Conservation (phyloP, 2,329 filamentous ascomycete species). For the Penicillium sumatraense region DNA sequence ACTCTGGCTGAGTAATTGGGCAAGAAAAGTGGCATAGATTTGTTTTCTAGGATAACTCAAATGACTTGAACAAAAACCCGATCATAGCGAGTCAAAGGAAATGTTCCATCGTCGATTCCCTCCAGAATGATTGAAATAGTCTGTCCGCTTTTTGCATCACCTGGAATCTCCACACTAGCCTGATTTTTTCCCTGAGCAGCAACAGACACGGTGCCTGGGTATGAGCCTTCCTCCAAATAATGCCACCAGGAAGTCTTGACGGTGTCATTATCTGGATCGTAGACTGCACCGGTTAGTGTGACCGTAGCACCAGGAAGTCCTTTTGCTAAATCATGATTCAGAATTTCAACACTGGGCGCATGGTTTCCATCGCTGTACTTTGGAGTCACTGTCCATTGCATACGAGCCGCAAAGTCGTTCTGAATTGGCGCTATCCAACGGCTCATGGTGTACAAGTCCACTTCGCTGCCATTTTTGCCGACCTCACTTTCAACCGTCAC, state of each 20-base stretch:
- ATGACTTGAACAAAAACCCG: constrained; percentile 12
- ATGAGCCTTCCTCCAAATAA: constrained; percentile 16
- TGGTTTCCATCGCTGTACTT: constrained; percentile 14
- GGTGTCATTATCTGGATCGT: constrained; percentile 14
- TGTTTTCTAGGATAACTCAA: background rate
- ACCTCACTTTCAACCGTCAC: constrained; percentile 7
- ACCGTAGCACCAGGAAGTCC: constrained; percentile 5
- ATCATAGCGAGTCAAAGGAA: constrained; percentile 15
- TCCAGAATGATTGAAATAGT: constrained; percentile 17
- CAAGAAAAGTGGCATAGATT: background rate
- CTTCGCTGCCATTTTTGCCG: constrained; percentile 4
- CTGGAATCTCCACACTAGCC: constrained; percentile 6
- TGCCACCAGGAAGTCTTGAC: constrained; percentile 19
- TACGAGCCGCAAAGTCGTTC: constrained; percentile 23
- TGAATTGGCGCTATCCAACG: constrained; percentile 16
- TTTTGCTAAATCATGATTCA: constrained; percentile 8
- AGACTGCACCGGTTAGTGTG: constrained; percentile 6
- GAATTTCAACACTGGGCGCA: constrained; percentile 12
- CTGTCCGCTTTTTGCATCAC: constrained; percentile 13
- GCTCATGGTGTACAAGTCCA: constrained; percentile 9
- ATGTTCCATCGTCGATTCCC: constrained; percentile 11
- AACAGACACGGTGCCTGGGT: constrained; percentile 9
- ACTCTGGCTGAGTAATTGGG: background rate
- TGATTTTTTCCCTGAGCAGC: background rate
- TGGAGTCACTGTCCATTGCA: constrained; percentile 20